phyloP scores from a whole-genome alignment of 2,329 filamentous ascomycete genomes.

The Xylaria sp. region DNA sequence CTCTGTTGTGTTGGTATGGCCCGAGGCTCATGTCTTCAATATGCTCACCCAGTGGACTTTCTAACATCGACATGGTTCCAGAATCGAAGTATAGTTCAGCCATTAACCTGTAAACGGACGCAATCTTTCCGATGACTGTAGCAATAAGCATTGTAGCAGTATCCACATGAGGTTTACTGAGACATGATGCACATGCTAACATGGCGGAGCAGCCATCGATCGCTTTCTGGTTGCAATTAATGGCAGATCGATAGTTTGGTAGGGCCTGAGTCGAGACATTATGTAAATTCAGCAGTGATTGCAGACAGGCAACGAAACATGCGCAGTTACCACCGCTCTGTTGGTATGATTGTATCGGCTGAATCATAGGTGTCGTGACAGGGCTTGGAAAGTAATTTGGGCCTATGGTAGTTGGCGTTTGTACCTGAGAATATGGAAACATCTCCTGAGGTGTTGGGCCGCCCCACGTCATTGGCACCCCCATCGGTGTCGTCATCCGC shows the following conservation, averaged over 20 bases:
- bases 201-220: constrained; percentile 61
- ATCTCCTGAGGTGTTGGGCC: constrained; percentile 49
- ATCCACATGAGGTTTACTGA: constrained; percentile 56
- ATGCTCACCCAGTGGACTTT: constrained; percentile 38
- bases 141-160: constrained; percentile 62
- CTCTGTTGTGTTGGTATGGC: constrained; percentile 58
- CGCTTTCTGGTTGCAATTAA: constrained; percentile 60
- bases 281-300: constrained; percentile 60
- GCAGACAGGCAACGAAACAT: constrained; percentile 60
- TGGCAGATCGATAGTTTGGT: constrained; percentile 58
- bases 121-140: constrained; percentile 61
- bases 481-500: constrained; percentile 45
- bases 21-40: constrained; percentile 57
- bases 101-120: constrained; percentile 58
- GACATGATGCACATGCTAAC: constrained; percentile 59
- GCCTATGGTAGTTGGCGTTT: constrained; percentile 51
- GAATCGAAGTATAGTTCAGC: constrained; percentile 55
- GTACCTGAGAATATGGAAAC: constrained; percentile 51
- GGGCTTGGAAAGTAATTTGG: constrained; percentile 56
- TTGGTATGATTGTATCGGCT: constrained; percentile 46
- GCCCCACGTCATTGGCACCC: constrained; percentile 47
- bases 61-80: constrained; percentile 37
- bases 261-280: constrained; percentile 54
- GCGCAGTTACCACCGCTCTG: constrained; percentile 53
- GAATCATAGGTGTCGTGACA: constrained; percentile 52